Evolutionary conservation across 306 rosid species (phyloP), one percentile per base, ranked within the genome.

Genomic region (Cyamopsis tetragonoloba): DNA sequence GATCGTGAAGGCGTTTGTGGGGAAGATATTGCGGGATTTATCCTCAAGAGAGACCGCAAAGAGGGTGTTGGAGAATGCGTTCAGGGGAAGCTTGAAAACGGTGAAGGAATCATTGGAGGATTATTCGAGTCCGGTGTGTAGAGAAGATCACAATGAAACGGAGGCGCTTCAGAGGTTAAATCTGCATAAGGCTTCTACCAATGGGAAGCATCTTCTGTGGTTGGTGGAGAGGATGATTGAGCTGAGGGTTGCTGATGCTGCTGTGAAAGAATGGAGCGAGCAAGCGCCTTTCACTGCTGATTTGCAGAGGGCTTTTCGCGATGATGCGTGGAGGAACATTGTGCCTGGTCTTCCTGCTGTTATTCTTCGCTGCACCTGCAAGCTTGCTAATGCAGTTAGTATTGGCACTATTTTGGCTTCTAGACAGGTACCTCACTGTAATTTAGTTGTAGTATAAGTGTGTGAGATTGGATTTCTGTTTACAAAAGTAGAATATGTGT

Each of bases 161-260:
- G 98, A 92, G 78, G 98, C 98, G 1, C 81, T 89, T 51, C 96
- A 92, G 84, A 87, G 87, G 77, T 59, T 86, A 65, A 92, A 92
- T 78, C 78, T 92, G 72, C 98, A 92, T 34, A 89, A 86, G 54
- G 98, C 98, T 4, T 48, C 84, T 56, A 87, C 89, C 1, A 84
- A 81, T 62, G 96, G 91, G 42, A 89, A 57, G 80, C 93, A 92
- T 64, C 66, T 92, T 39, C 49, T 82, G 66, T 92, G 96, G 96
- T 63, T 92, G 41, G 84, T 92, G 35, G 98, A 92, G 81, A 86
- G 98, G 74, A 92, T 92, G 98, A 86, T 89, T 32, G 98, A 92
- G 86, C 82, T 92, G 47, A 83, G 74, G 75, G 98, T 92, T 30
- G 98, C 98, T 0, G 93, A 83, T 59, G 26, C 72, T 0, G 96